These are phyloP conservation scores for Aspergillus sp. DNA, from an alignment of 2,329 filamentous ascomycete species.

Conservation along the genomic window DNA sequence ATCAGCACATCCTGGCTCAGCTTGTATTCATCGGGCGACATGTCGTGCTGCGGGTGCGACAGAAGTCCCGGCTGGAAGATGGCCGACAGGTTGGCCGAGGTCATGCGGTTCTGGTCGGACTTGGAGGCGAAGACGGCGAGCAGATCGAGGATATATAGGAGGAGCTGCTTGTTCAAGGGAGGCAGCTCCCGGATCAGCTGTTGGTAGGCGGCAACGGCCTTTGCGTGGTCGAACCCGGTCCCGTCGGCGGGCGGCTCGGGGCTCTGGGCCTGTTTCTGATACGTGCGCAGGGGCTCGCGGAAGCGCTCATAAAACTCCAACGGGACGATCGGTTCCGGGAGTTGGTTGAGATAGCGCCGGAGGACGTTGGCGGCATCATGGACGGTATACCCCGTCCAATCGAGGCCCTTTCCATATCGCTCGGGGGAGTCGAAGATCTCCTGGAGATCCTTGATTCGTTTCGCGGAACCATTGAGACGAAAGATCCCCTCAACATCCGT, in stretches of 20 bases:
- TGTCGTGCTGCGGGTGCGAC: conserved; percentile 89
- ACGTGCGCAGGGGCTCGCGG: conserved; percentile 70
- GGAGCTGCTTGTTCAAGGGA: conserved; percentile 84
- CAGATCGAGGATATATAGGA: conserved; percentile 93
- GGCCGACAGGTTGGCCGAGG: conserved; percentile 85
- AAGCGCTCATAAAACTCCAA: conserved; percentile 91
- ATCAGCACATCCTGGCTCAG: conserved; percentile 96
- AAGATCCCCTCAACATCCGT: conserved; percentile 96
- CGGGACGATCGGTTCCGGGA: conserved; percentile 95
- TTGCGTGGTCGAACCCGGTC: conserved; percentile 69
- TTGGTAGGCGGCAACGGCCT: conserved; percentile 81
- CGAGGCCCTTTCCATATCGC: conserved; percentile 90
- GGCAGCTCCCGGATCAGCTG: conserved; percentile 88
- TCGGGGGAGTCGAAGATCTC: conserved; percentile 90
- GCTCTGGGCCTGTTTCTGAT: conserved; percentile 68
- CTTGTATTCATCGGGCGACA: conserved; percentile 91
- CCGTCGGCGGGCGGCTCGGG: conserved; percentile 67
- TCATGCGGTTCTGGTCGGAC: conserved; percentile 96
- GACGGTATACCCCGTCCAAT: conserved; percentile 97
- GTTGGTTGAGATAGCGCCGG: conserved; percentile 89
- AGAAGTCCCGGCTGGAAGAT: conserved; percentile 98
- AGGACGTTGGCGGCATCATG: conserved; percentile 98
- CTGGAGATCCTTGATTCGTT: conserved; percentile 96
- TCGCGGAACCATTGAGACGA: conserved; percentile 90
- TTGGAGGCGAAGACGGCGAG: conserved; percentile 97